Evolutionary conservation across 169 alveolate genomes (phyloP).

Genomic region (Eimeria praecox): DNA sequence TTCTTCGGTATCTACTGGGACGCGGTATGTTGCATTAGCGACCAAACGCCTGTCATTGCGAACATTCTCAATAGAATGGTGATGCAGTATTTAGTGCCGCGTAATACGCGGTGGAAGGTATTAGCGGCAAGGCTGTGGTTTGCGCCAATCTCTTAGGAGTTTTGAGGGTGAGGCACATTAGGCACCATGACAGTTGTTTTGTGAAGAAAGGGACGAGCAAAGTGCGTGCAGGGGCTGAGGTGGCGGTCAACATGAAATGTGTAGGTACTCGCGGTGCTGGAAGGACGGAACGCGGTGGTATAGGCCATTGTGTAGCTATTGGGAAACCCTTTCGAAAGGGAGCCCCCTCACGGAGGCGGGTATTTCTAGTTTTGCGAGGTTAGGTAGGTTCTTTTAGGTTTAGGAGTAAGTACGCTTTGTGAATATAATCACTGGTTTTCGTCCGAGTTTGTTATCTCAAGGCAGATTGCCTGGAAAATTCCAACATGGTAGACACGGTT

Average conservation of each 20-base stretch:
- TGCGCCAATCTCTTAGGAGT: not conserved
- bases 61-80: too few species aligned
- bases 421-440: not conserved
- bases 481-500: not conserved
- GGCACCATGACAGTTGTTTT: not conserved
- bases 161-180: not conserved
- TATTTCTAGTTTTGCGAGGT: not conserved
- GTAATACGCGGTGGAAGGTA: not conserved
- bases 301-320: too few species aligned
- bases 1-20: too few species aligned
- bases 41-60: too few species aligned
- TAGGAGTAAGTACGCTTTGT: not conserved
- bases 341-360: too few species aligned
- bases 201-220: not conserved
- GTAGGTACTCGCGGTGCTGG: too few species aligned
- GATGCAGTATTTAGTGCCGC: too few species aligned
- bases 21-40: too few species aligned
- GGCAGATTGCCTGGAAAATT: not conserved
- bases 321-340: too few species aligned
- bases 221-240: too few species aligned
- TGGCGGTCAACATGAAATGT: too few species aligned
- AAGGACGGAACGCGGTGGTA: too few species aligned
- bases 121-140: not conserved
- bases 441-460: not conserved
- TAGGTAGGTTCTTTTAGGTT: not conserved